These are phyloP conservation scores for Trichoderma reesei DNA, from an alignment of 495 filamentous ascomycete genomes.

Conservation along the genomic window DNA sequence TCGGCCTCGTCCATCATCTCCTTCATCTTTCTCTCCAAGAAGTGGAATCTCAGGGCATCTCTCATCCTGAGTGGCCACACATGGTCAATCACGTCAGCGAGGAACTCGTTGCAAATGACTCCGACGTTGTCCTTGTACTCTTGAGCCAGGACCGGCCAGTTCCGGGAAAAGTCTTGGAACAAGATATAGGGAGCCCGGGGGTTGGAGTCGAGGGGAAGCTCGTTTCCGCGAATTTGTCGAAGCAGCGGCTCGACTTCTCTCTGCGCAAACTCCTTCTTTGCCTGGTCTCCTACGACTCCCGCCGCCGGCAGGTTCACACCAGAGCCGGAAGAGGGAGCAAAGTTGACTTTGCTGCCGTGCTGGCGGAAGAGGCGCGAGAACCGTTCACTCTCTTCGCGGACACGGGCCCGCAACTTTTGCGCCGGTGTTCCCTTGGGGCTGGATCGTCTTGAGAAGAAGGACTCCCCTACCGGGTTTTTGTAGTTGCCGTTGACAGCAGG, in stretches of 20 bases:
- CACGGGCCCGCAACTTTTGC: constrained; percentile 31
- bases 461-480: constrained; percentile 30
- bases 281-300: constrained; percentile 10
- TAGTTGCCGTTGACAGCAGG: constrained; percentile 32
- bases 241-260: constrained; percentile 29
- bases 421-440: constrained; percentile 29
- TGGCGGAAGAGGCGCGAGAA: constrained; percentile 25
- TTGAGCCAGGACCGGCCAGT: constrained; percentile 31
- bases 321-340: constrained; percentile 12
- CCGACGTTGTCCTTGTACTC: constrained; percentile 35
- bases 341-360: constrained; percentile 30
- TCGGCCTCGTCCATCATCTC: constrained; percentile 27
- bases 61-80: constrained; percentile 34
- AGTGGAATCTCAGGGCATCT: constrained; percentile 25
- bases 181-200: constrained; percentile 32
- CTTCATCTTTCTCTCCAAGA: constrained; percentile 29
- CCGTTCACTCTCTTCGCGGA: constrained; percentile 32
- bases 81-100: constrained; percentile 30
- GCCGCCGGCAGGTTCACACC: constrained; percentile 6
- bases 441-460: constrained; percentile 29
- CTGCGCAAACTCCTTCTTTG: constrained; percentile 25
- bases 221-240: constrained; percentile 30
- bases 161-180: constrained; percentile 30
- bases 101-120: constrained; percentile 34
- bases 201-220: constrained; percentile 32